A percentile compares a stretch with the other conserved stretches of the same genome.
Evolutionary conservation across 2,329 filamentous ascomycete genomes (phyloP).

Genomic region (Fusarium luffae): DNA sequence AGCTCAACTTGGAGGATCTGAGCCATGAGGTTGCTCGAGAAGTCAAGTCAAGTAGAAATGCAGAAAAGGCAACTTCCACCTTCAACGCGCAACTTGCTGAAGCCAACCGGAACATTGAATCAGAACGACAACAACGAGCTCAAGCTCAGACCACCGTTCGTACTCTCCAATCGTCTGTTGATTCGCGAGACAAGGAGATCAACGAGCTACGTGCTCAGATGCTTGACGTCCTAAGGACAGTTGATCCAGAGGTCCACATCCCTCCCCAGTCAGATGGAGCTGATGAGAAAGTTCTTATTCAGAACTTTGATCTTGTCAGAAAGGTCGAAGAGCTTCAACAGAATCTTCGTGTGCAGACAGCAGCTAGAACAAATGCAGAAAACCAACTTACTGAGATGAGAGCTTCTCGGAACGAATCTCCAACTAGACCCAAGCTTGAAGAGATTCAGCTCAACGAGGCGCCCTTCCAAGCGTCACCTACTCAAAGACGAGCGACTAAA

Average conservation of each 20-base stretch:
- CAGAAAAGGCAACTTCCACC: conserved; percentile 86
- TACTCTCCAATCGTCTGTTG: conserved; percentile 81
- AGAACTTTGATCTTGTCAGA: conserved; percentile 84
- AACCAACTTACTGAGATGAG: conserved; percentile 82
- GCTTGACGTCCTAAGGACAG: conserved; percentile 83
- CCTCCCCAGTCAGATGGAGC: conserved; percentile 68
- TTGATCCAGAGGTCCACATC: conserved; percentile 79
- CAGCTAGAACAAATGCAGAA: conserved; percentile 85
- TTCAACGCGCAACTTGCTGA: conserved; percentile 87
- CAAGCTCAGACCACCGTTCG: conserved; percentile 89
- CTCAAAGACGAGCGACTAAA: conserved; percentile 71
- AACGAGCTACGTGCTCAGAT: conserved; percentile 83
- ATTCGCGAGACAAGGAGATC: conserved; percentile 83
- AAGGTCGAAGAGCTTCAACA: conserved; percentile 91
- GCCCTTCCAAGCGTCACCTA: conserved; percentile 78
- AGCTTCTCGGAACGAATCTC: conserved; percentile 77
- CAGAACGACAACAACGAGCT: conserved; percentile 83
- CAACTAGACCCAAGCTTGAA: conserved; percentile 79
- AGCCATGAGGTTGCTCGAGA: conserved; percentile 92
- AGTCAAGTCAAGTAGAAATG: conserved; percentile 88
- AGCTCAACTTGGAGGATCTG: conserved; percentile 87
- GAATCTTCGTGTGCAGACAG: conserved; percentile 83
- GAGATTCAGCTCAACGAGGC: conserved; percentile 89
- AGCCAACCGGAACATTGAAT: conserved; percentile 88
- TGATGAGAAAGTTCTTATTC: conserved; percentile 75